Conservation (phyloP, 805 yeast species). For the Kuraishia hungarica region DNA sequence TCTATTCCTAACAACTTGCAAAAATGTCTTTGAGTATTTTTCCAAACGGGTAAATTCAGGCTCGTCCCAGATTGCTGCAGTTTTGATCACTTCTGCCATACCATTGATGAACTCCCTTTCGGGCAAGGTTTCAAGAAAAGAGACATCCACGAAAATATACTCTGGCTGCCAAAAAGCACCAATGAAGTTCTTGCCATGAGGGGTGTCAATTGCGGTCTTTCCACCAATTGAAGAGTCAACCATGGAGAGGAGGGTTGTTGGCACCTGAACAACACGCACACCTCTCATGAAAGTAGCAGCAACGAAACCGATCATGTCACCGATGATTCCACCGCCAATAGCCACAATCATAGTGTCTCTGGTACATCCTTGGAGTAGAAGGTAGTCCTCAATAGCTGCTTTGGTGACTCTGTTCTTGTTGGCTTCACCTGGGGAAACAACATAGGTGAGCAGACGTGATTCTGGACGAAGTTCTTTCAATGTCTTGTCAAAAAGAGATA, state of each 20-base stretch:
- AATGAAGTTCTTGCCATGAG: conserved; percentile 87
- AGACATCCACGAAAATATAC: conserved; percentile 79
- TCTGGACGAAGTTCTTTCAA: conserved; percentile 32
- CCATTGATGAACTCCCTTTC: conserved; percentile 94
- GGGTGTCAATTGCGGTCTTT: conserved; percentile 96
- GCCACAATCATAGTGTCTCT: conserved; percentile 93
- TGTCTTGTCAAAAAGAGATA: conserved; percentile 29
- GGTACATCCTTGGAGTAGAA: conserved; percentile 79
- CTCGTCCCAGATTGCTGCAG: conserved; percentile 97
- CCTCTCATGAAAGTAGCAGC: conserved; percentile 99
- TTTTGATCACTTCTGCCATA: conserved; percentile 96
- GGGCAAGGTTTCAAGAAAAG: conserved; percentile 82
- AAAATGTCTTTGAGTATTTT: conserved; percentile 58
- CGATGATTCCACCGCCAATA: conserved; percentile 97
- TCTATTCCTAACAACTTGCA: conserved; percentile 48
- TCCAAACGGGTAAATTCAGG: conserved; percentile 82
- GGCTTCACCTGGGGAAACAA: conserved; percentile 88
- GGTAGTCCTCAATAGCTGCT: conserved; percentile 86
- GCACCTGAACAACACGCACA: conserved; percentile 86
- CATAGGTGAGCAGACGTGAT: conserved; percentile 63
- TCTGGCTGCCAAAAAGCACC: conserved; percentile 98
- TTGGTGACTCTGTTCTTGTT: conserved; percentile 84
- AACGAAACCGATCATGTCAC: conserved; percentile 97
- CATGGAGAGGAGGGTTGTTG: conserved; percentile 92
- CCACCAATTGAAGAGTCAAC: conserved; percentile 98